Evolutionary conservation across 129 eudicot genomes (phyloP).

Genomic region (Saussurea involucrata): DNA sequence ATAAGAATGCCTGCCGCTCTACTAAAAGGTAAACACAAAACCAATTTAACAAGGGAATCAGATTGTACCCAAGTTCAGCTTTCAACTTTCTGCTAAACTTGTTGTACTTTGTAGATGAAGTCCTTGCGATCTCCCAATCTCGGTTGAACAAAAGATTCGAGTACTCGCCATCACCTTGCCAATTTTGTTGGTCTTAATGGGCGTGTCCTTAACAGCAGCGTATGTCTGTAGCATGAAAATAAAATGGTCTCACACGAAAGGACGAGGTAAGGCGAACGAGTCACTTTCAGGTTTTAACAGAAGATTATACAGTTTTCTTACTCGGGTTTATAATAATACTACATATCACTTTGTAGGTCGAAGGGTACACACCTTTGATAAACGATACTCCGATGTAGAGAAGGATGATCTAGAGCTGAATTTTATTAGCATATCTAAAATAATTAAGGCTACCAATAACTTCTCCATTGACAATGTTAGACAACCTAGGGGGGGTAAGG

Average conservation of each 20-base stretch:
- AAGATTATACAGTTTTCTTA: not conserved
- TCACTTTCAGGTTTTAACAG: not conserved
- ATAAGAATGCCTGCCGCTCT: not conserved
- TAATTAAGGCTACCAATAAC: not conserved
- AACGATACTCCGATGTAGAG: not conserved
- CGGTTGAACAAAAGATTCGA: not conserved
- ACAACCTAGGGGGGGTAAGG: too few species aligned
- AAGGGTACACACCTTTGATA: not conserved
- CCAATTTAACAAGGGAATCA: not conserved
- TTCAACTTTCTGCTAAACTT: not conserved
- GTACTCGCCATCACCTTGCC: not conserved
- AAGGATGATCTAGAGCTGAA: not conserved
- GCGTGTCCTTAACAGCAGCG: not conserved
- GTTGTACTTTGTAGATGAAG: not conserved
- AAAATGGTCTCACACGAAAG: not conserved
- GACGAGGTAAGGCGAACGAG: not conserved
- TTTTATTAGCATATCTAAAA: not conserved
- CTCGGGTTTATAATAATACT: not conserved
- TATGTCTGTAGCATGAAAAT: not conserved
- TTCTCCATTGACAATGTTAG: not conserved
- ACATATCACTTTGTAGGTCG: not conserved
- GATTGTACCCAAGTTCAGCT: not conserved
- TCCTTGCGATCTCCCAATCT: not conserved
- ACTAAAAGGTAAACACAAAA: not conserved
- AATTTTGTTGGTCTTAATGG: not conserved